Evolutionary conservation across 2,329 filamentous ascomycete genomes (phyloP).

Genomic region (Diaporthe caulivora): DNA sequence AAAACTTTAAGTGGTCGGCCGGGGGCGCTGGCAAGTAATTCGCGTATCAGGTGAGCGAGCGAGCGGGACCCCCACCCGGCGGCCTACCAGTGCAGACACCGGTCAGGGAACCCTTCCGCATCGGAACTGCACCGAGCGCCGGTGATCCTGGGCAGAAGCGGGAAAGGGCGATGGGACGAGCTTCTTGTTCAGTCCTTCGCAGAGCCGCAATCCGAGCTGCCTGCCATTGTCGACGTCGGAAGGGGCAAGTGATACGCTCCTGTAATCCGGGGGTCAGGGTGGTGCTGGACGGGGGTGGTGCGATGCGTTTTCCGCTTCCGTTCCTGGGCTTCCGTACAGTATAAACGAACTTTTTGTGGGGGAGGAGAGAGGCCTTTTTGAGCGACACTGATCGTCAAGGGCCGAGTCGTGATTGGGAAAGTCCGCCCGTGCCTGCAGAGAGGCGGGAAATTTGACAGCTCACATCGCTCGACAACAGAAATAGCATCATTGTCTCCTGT

Average conservation of each 20-base stretch:
- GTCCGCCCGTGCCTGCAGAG: constrained; percentile 16
- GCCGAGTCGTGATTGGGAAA: constrained; percentile 5
- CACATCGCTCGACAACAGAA: constrained; percentile 23
- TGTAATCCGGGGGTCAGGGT: not conserved
- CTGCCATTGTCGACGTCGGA: constrained; percentile 4
- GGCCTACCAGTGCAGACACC: constrained; percentile 6
- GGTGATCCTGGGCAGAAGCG: constrained; percentile 21
- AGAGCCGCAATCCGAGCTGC: constrained; percentile 32
- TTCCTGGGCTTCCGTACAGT: constrained; percentile 23
- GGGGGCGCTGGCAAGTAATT: not conserved
- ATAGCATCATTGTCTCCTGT: constrained; percentile 18
- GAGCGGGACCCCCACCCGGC: not conserved
- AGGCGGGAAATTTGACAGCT: constrained; percentile 6
- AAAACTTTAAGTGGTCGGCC: not conserved
- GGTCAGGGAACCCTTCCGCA: constrained; percentile 1
- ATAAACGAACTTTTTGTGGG: not conserved
- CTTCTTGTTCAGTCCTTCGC: constrained; percentile 6
- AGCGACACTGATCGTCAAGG: constrained; percentile 4
- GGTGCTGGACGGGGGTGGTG: not conserved
- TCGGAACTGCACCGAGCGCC: constrained; percentile 27
- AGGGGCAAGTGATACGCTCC: constrained; percentile 8
- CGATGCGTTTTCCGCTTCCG: not conserved
- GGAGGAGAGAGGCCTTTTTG: not conserved
- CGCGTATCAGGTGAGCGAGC: not conserved
- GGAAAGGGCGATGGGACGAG: constrained; percentile 11